Evolutionary conservation across 441 rosid genomes (phyloP).

Genomic region (Croton laevigatus): DNA sequence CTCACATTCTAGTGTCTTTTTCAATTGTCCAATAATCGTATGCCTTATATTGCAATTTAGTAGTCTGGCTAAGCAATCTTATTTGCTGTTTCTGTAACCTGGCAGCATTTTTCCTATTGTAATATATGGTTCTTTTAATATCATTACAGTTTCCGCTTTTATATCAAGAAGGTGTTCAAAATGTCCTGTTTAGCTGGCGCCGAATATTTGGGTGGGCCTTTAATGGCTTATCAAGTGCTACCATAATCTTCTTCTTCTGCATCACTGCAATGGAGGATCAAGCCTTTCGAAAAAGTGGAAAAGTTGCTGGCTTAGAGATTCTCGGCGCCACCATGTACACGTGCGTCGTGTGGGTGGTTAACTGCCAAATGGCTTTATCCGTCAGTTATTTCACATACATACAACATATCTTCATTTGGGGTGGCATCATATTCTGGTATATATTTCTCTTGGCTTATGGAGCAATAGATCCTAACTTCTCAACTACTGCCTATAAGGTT

Average conservation of each 20-base stretch:
- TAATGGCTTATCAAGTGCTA: slow-evolving; percentile 56
- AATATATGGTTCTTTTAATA: slow-evolving; percentile 7
- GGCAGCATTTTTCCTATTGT: not conserved
- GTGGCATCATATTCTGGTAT: slow-evolving; percentile 72
- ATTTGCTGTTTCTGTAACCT: not conserved
- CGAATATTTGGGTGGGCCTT: slow-evolving; percentile 78
- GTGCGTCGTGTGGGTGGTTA: slow-evolving; percentile 80
- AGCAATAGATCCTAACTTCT: slow-evolving; percentile 54
- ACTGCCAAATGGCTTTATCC: slow-evolving; percentile 87
- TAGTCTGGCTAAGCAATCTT: not conserved
- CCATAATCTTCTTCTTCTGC: slow-evolving; percentile 79
- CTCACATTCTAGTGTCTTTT: not conserved
- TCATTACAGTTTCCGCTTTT: slow-evolving; percentile 71
- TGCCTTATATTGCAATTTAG: not conserved
- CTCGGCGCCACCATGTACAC: slow-evolving; percentile 90
- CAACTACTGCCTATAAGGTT: slow-evolving; percentile 78
- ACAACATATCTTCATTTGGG: slow-evolving; percentile 94
- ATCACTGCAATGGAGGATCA: slow-evolving; percentile 58
- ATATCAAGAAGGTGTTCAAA: slow-evolving; percentile 96
- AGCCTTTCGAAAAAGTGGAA: slow-evolving; percentile 72
- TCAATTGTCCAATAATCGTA: not conserved
- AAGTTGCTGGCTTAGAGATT: slow-evolving; percentile 67
- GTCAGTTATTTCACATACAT: slow-evolving; percentile 79
- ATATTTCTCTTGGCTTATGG: slow-evolving; percentile 86
- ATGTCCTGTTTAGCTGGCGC: slow-evolving; percentile 77